phyloP scores from a whole-genome alignment of 305 asterid species.

The Withania somnifera region DNA sequence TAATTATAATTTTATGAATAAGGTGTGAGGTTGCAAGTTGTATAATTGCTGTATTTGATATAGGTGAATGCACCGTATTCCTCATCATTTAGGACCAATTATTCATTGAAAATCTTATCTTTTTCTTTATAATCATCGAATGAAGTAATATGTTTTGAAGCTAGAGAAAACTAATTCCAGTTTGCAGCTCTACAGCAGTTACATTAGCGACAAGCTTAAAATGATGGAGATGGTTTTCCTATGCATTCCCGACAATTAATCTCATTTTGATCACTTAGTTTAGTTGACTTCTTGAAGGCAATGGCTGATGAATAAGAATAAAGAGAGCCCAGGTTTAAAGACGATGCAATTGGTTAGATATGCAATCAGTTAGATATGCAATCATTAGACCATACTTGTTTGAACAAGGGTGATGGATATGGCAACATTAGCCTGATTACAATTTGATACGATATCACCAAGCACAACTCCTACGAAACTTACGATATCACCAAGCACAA shows the following conservation, averaged over 20 bases:
- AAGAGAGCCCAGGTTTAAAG: neutral
- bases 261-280: neutral
- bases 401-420: neutral
- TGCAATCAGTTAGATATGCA: neutral
- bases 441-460: too few relatives aligned
- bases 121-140: neutral
- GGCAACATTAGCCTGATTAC: neutral
- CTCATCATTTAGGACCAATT: neutral
- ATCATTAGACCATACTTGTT: neutral
- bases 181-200: neutral
- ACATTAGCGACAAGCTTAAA: neutral
- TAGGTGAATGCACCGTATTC: neutral
- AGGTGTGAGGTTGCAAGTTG: neutral
- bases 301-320: neutral
- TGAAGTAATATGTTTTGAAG: neutral
- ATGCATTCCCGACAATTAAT: neutral
- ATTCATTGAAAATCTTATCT: neutral
- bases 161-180: neutral
- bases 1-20: neutral
- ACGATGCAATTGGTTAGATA: neutral
- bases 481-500: too few relatives aligned
- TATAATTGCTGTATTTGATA: neutral
- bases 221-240: neutral
- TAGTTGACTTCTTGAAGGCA: neutral
- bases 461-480: too few relatives aligned